Base-by-base conservation (phyloP, 2,329 filamentous ascomycete genomes). In the Diaporthe eres region DNA sequence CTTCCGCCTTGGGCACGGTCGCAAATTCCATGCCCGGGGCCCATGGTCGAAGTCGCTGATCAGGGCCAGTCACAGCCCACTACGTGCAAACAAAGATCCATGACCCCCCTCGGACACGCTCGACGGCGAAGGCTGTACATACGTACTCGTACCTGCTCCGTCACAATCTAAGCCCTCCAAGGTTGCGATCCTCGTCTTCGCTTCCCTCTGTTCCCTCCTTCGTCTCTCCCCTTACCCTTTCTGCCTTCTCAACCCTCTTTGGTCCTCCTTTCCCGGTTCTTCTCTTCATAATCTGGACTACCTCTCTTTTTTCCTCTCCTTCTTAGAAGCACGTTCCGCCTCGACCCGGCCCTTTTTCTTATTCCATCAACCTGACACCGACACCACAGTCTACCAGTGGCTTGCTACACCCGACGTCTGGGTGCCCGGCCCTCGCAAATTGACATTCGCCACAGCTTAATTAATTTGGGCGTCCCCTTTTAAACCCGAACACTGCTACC, bases 91-190 rank as follows among this genome's bases (percentile, higher is more conserved):
- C 44, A 51, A 37, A 68, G 63, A 68, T 68, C 63, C 63, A 37
- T 68, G 63, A 37, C 19, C 44, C 44, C 63, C 63, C 34, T 37
- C 63, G 63, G 28, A 51, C 31, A 51, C 63, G 63, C 63, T 68
- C 25, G 63, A 49, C 63, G 13, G 28, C 47, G 63, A 53, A 55
- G 65, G 47, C 65, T 68, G 65, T 68, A 68, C 67, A 3, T 51
- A 22, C 51, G 71, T 63, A 63, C 57, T 44, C 44, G 70, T 53
- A 72, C 55, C 31, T 61, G 31, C 44, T 55, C 71, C 58, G 58
- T 73, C 60, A 65, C 71, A 73, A 74, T 77, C 75, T 77, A 77
- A 77, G 75, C 75, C 75, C 70, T 75, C 39, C 75, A 73, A 73
- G 75, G 75, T 68, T 75, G 68, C 25, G 68, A 72, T 77, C 73